phyloP scores from a whole-genome alignment of 306 rosid species.

The Pachyrhizus erosus region DNA sequence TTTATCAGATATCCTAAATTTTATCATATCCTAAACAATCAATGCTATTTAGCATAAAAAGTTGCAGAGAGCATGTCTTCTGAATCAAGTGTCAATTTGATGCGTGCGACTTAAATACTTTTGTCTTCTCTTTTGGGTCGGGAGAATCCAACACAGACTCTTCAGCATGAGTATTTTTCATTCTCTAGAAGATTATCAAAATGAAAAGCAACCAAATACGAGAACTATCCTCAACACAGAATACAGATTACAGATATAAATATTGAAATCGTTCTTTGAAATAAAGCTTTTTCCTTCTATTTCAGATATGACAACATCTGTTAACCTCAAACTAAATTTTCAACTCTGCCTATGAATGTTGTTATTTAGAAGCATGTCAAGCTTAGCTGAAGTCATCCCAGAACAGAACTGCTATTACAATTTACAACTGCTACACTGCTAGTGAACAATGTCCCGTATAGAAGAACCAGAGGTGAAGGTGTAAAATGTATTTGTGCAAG shows the following conservation, averaged over 20 bases:
- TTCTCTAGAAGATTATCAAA: not conserved
- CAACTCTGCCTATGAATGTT: not conserved
- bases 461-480: conserved; percentile 2
- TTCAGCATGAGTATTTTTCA: not conserved
- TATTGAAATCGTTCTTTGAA: not conserved
- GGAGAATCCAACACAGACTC: not conserved
- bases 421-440: not conserved
- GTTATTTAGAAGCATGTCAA: not conserved
- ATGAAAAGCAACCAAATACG: not conserved
- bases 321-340: not conserved
- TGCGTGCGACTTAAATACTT: no score
- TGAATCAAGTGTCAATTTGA: not conserved
- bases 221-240: not conserved
- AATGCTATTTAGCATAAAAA: not conserved
- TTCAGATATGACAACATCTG: not conserved
- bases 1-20: not conserved
- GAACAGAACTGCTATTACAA: not conserved
- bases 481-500: not conserved
- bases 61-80: not conserved
- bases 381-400: not conserved
- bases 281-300: not conserved
- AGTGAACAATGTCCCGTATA: not conserved
- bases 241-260: not conserved
- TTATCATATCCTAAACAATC: not conserved
- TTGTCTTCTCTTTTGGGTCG: not conserved